Evolutionary conservation across 331 rosid species (phyloP), one percentile per base, ranked within the genome.

Genomic region (Erythrophleum ivorense): DNA sequence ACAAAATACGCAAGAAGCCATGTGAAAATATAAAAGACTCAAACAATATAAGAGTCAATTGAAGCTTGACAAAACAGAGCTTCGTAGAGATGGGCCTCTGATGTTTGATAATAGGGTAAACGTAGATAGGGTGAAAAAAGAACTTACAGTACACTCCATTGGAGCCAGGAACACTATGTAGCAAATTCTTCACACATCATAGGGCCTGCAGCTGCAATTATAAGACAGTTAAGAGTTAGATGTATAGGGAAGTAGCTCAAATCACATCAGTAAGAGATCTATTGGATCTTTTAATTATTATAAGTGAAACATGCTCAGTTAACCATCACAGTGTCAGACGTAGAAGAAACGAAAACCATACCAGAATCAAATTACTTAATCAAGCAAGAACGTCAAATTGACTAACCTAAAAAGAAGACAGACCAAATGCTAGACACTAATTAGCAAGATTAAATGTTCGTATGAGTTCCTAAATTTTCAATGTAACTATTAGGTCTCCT

Each of bases 131-230:
- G 31, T 10, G 31, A 59, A 18, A 49, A 29, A 33, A 73, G 4
- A 84, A 78, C 94, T 91, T 82, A 92, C 97, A 77, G 78, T 60
- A 65, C 87, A 33, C 7, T 87, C 97, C 95, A 92, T 91, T 52
- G 87, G 80, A 80, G 88, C 73, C 36, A 81, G 67, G 71, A 60
- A 15, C 73, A 78, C 33, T 58, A 73, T 9, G 41, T 73, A 67
- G 34, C 67, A 64, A 74, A 69, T 52, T 71, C 57, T 48, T 14
- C 52, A 64, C 52, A 34, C 78, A 83, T 87, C 59, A 69, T 62
- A 57, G 50, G 9, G 72, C 79, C 94, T 87, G 86, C 6, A 78
- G 78, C 92, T 87, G 89, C 76, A 83, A 81, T 72, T 15, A 73
- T 0, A 55, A 21, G 72, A 83, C 18, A 29, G 55, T 9, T 43